Conservation (phyloP, 352 stramenopile species). For the Globisporangium canariense region DNA sequence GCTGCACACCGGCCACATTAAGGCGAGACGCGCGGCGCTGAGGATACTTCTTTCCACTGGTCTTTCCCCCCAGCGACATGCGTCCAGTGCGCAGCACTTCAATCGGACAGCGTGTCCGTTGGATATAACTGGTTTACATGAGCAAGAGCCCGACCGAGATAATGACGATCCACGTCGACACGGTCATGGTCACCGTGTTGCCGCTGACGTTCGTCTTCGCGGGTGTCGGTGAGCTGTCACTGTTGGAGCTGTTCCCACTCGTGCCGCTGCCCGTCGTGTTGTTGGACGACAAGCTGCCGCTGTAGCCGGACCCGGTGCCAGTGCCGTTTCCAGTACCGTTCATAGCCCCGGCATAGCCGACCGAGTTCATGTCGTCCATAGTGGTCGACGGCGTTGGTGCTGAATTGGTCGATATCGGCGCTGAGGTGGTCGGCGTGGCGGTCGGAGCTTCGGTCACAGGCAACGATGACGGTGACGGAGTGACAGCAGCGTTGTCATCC, state of each 20-base stretch:
- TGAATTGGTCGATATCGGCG: neutral
- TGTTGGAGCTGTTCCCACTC: neutral
- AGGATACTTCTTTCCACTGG: slow-evolving; percentile 19
- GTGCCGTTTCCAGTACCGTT: neutral
- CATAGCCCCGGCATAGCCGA: neutral
- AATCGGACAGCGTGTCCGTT: neutral
- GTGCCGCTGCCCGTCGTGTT: neutral
- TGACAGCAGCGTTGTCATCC: neutral
- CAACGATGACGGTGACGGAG: neutral
- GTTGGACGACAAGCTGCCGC: neutral
- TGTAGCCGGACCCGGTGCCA: neutral
- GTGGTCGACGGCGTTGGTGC: neutral
- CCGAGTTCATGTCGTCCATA: neutral
- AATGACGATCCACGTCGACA: neutral
- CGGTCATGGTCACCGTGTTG: neutral
- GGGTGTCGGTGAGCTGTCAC: neutral
- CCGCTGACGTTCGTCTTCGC: neutral
- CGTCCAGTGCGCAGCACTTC: slow-evolving; percentile 9
- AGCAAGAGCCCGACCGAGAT: slow-evolving; percentile 3
- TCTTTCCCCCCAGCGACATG: slow-evolving; percentile 9
- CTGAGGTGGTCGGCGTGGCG: neutral
- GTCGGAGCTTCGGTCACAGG: neutral
- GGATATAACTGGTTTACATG: neutral
- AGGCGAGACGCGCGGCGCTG: neutral
- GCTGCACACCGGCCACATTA: slow-evolving; percentile 3